phyloP scores from a whole-genome alignment of 2,329 filamentous ascomycete genomes.

The Aspergillus udagawae region DNA sequence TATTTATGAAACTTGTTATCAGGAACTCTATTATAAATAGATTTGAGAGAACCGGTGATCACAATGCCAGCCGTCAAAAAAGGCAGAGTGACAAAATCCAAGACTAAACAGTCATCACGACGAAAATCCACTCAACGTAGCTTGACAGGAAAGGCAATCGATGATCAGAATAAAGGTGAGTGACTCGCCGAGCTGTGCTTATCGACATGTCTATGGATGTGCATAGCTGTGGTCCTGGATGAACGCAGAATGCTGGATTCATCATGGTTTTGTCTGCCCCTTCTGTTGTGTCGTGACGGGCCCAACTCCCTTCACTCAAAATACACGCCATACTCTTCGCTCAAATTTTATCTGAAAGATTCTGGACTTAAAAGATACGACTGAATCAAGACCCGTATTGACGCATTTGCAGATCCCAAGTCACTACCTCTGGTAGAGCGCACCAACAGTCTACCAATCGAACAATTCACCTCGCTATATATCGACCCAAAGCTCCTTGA shows the following conservation, averaged over 20 bases:
- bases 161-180: slow-evolving; percentile 12
- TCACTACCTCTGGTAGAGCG: slow-evolving; percentile 36
- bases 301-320: not conserved
- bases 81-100: slow-evolving; percentile 21
- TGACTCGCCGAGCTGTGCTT: not conserved
- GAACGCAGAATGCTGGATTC: not conserved
- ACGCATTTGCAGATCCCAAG: slow-evolving; percentile 9
- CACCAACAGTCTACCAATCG: slow-evolving; percentile 38
- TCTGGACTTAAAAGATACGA: not conserved
- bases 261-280: not conserved
- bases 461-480: slow-evolving; percentile 37
- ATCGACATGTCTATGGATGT: not conserved
- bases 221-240: not conserved
- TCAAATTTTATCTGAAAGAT: not conserved
- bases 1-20: not conserved
- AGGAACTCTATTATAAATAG: not conserved
- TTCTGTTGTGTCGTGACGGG: not conserved
- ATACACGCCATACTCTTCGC: not conserved
- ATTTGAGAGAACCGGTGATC: not conserved
- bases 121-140: not conserved
- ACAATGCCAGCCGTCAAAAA: slow-evolving; percentile 19
- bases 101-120: slow-evolving; percentile 5
- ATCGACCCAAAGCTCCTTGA: slow-evolving; percentile 17
- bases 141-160: not conserved
- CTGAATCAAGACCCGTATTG: slow-evolving; percentile 8